These are phyloP conservation scores for Echites panduratus DNA, from an alignment of 257 asterid genomes.

Conservation along the genomic window DNA sequence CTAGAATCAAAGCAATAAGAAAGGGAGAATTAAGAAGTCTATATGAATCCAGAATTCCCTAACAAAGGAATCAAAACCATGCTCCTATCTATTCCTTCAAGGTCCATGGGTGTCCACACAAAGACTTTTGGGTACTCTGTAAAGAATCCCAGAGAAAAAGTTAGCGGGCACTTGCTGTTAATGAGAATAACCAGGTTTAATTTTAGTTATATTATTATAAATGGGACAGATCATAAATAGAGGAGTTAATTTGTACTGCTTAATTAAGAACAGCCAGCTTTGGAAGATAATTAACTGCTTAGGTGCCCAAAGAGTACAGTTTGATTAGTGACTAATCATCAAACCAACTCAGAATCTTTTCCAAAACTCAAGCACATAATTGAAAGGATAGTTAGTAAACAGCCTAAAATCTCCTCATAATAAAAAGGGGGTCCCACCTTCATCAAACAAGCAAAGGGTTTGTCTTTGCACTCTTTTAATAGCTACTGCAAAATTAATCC, in stretches of 20 bases:
- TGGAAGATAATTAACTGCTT: slow-evolving; percentile 8
- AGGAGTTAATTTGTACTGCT: background rate
- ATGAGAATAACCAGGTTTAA: background rate
- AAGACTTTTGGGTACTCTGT: no score
- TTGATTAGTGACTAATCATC: slow-evolving; percentile 18
- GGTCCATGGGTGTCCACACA: no score
- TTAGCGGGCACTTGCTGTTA: background rate
- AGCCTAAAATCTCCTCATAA: background rate
- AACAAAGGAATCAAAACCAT: no score
- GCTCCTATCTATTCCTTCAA: no score
- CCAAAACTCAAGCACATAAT: slow-evolving; percentile 15
- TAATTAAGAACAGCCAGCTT: no score
- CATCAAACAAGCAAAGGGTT: background rate
- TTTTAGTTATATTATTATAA: background rate
- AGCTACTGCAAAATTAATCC: slow-evolving; percentile 3
- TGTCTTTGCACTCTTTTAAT: background rate
- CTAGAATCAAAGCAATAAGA: no score
- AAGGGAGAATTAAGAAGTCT: no score
- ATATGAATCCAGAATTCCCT: no score
- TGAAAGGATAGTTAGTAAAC: slow-evolving; percentile 18
- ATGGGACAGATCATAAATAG: slow-evolving; percentile 3
- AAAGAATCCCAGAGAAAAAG: no score
- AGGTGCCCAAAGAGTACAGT: slow-evolving; percentile 9
- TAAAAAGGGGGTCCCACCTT: slow-evolving; percentile 1
- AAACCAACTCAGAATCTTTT: slow-evolving; percentile 22